phyloP scores from a whole-genome alignment of 108 stramenopile species.

The Nannochloropsis oceanica region DNA sequence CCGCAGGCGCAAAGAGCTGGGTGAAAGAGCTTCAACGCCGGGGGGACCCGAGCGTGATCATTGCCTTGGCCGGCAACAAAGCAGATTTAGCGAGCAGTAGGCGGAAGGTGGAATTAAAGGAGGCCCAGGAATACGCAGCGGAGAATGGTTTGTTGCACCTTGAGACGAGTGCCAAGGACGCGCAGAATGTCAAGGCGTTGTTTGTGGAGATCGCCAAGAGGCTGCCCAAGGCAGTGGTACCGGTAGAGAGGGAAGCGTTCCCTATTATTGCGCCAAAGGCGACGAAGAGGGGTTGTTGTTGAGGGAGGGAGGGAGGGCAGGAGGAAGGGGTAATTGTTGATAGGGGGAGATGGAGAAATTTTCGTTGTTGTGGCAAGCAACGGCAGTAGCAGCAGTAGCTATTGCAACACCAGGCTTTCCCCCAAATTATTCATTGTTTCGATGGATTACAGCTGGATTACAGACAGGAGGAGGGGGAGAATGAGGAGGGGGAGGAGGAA shows the following conservation, averaged over 20 bases:
- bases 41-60: constrained; percentile 91
- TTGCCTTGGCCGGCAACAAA: constrained; percentile 79
- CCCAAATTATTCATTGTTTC: too few relatives aligned
- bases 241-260: constrained; percentile 80
- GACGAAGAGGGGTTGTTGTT: constrained; percentile 71
- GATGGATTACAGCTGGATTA: too few relatives aligned
- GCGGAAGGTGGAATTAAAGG: constrained; percentile 53
- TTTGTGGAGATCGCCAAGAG: constrained; percentile 60
- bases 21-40: constrained; percentile 94
- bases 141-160: constrained; percentile 83
- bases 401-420: too few relatives aligned
- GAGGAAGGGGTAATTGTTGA: background rate
- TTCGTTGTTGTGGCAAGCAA: too few relatives aligned
- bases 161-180: constrained; percentile 89
- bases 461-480: too few relatives aligned
- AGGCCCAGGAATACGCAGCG: constrained; percentile 77
- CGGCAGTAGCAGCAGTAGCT: too few relatives aligned
- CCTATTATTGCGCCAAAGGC: constrained; percentile 69
- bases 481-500: too few relatives aligned
- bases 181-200: constrained; percentile 69
- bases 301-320: background rate
- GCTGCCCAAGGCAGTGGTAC: constrained; percentile 68
- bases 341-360: too few relatives aligned
- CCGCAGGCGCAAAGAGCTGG: constrained; percentile 92
- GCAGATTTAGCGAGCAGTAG: constrained; percentile 22